These are phyloP conservation scores for Inga oerstediana DNA, from an alignment of 306 rosid genomes.

Conservation along the genomic window DNA sequence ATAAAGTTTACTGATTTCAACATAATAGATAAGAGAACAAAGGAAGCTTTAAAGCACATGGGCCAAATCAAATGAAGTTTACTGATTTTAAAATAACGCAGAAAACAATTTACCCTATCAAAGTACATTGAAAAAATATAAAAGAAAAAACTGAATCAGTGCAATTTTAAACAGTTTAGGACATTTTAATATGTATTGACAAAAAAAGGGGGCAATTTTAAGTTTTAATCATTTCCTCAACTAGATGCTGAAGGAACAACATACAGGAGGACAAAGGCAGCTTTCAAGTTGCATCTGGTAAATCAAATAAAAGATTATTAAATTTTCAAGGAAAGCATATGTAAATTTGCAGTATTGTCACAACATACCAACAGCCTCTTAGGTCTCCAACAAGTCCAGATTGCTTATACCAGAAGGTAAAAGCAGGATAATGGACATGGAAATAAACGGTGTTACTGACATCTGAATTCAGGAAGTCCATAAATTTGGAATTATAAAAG, in stretches of 20 bases:
- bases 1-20: slow-evolving; percentile 3
- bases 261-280: background rate
- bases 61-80: background rate
- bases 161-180: slow-evolving; percentile 4
- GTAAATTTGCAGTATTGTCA: background rate
- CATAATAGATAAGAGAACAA: background rate
- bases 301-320: background rate
- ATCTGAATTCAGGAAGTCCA: background rate
- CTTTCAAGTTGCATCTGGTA: background rate
- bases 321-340: background rate
- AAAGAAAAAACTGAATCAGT: slow-evolving; percentile 7
- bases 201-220: background rate
- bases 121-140: slow-evolving; percentile 14
- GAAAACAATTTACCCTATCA: background rate
- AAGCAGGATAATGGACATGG: background rate
- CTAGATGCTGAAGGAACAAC: slow-evolving; percentile 12
- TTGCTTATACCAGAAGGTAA: background rate
- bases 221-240: slow-evolving; percentile 25
- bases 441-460: background rate
- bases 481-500: background rate
- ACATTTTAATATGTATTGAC: slow-evolving; percentile 8
- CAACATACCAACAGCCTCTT: background rate
- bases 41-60: background rate
- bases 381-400: background rate
- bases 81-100: background rate